Evolutionary conservation across 2,329 filamentous ascomycete species (phyloP).

Genomic region (Emericellopsis atlantica): DNA sequence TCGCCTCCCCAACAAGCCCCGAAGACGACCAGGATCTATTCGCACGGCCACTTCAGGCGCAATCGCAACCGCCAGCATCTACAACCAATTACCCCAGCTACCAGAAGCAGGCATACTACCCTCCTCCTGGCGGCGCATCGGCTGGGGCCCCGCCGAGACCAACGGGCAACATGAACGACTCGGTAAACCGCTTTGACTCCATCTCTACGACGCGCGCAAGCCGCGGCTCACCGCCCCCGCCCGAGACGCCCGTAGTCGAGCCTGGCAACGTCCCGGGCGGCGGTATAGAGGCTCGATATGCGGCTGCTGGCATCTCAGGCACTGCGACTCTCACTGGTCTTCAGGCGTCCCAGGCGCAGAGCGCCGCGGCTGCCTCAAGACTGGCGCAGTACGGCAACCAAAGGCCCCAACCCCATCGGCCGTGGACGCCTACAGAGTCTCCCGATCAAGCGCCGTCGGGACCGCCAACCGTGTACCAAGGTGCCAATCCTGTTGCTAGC

Average conservation of each 20-base stretch:
- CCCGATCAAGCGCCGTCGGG: constrained; percentile 80
- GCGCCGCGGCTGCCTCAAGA: constrained; percentile 70
- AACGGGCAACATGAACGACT: constrained; percentile 1
- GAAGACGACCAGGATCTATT: constrained; percentile 71
- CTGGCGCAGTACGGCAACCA: constrained; percentile 59
- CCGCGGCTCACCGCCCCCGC: constrained; percentile 85
- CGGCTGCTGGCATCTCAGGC: constrained; percentile 80
- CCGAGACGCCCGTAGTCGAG: constrained; percentile 76
- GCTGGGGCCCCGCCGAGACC: constrained; percentile 1
- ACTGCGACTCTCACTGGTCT: constrained; percentile 70
- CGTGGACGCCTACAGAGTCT: constrained; percentile 91
- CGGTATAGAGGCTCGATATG: constrained; percentile 84
- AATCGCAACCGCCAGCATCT: constrained; percentile 24
- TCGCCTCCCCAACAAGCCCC: constrained; percentile 72
- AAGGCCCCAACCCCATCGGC: constrained; percentile 32
- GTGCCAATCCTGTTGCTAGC: constrained; percentile 54
- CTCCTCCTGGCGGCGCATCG: constrained; percentile 33
- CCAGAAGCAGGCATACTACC: constrained; percentile 44
- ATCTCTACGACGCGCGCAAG: constrained; percentile 87
- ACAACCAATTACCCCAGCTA: constrained; percentile 33
- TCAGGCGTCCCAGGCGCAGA: constrained; percentile 46
- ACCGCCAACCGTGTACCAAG: constrained; percentile 85
- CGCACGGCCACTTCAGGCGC: constrained; percentile 45
- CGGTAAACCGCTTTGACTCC: constrained; percentile 54
- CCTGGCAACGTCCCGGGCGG: constrained; percentile 59